Evolutionary conservation across 2,329 filamentous ascomycete species (phyloP).

Genomic region (Neonectria hederae): DNA sequence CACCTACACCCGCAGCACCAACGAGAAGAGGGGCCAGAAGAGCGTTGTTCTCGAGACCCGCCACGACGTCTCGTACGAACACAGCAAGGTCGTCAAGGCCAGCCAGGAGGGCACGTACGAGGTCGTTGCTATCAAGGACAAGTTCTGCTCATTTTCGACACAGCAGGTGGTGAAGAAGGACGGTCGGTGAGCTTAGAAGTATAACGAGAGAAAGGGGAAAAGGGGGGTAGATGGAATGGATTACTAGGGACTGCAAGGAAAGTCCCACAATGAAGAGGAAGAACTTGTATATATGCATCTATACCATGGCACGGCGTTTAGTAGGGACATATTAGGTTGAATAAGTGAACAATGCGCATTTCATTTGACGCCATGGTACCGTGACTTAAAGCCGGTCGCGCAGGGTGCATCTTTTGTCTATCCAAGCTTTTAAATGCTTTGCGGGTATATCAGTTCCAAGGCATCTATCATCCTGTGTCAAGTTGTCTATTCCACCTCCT

Average conservation of each 20-base stretch:
- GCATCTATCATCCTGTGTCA: conserved; percentile 17
- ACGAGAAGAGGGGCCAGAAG: conserved; percentile 81
- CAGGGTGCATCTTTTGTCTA: conserved; percentile 5
- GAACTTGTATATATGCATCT: conserved; percentile 47
- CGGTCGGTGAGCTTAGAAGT: conserved; percentile 45
- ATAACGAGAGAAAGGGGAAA: conserved; percentile 14
- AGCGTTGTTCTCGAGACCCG: conserved; percentile 87
- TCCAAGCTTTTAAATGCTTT: not conserved
- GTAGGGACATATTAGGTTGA: conserved; percentile 40
- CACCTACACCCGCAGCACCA: conserved; percentile 92
- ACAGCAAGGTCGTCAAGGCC: conserved; percentile 82
- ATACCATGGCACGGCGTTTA: conserved; percentile 53
- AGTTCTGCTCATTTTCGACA: conserved; percentile 88
- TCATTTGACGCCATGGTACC: not conserved
- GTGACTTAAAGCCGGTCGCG: not conserved
- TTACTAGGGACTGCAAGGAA: conserved; percentile 29
- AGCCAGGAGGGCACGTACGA: conserved; percentile 97
- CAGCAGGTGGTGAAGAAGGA: conserved; percentile 65
- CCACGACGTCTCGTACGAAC: conserved; percentile 84
- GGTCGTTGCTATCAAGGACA: conserved; percentile 94
- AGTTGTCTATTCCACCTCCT: conserved; percentile 50
- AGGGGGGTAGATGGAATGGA: conserved; percentile 25
- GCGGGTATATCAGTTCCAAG: conserved; percentile 28
- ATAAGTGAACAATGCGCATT: conserved; percentile 29
- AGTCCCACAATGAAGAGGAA: conserved; percentile 32